Conservation (phyloP, 2,329 filamentous ascomycete genomes). For the Penicillium aurantiogriseum region DNA sequence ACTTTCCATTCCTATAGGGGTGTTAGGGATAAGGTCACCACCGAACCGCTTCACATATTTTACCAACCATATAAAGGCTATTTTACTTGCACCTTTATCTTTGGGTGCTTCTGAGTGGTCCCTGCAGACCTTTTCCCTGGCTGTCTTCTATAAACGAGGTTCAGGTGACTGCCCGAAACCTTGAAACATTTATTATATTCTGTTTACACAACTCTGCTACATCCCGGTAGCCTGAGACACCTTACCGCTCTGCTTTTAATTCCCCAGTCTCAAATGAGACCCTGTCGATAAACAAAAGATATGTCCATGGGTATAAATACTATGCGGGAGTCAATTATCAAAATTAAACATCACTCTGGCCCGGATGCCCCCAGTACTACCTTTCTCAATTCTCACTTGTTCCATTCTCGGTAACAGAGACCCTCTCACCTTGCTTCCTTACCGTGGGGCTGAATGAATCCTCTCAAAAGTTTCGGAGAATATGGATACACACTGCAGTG, state of each 20-base stretch:
- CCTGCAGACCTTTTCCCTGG: background rate
- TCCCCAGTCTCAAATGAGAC: background rate
- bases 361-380: background rate
- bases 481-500: background rate
- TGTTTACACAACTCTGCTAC: background rate
- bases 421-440: background rate
- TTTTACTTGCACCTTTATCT: background rate
- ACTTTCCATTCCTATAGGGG: background rate
- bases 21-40: background rate
- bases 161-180: background rate
- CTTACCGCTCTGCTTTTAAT: background rate
- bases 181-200: background rate
- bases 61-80: background rate
- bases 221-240: background rate
- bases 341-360: background rate
- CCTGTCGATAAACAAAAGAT: background rate
- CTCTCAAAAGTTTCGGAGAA: background rate
- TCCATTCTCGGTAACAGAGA: background rate
- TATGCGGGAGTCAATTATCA: background rate
- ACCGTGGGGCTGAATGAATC: too few relatives aligned
- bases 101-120: background rate
- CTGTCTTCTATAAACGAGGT: background rate
- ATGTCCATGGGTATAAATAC: background rate
- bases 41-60: background rate
- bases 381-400: background rate